A percentile compares a stretch with the other conserved stretches of the same genome.
These are phyloP conservation scores for Astrephomene gubernaculifera DNA, from an alignment of 139 green algal genomes.

Conservation along the genomic window DNA sequence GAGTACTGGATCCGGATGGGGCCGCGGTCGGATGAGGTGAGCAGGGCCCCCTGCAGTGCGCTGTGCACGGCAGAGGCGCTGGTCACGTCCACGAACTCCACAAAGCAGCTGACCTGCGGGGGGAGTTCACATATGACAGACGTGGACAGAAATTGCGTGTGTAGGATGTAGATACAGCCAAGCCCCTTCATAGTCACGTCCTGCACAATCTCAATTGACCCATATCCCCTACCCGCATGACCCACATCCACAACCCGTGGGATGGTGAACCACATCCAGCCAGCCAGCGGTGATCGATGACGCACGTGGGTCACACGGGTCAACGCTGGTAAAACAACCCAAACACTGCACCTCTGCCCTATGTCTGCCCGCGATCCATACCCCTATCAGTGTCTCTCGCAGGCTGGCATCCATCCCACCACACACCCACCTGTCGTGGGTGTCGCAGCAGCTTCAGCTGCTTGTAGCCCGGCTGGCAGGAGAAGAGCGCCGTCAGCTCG, in stretches of 20 bases:
- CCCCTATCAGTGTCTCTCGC: neutral
- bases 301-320: neutral
- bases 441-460: constrained; percentile 87
- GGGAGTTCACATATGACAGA: neutral
- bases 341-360: neutral
- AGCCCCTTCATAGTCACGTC: no score
- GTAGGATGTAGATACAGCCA: neutral
- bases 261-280: neutral
- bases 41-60: neutral
- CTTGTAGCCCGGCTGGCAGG: constrained; percentile 63
- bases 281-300: neutral
- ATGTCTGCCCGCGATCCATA: neutral
- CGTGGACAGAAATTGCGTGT: neutral
- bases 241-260: no score
- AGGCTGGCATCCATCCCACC: neutral
- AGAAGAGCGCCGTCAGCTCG: constrained; percentile 62
- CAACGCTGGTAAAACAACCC: neutral
- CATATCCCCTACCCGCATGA: no score
- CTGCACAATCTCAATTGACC: no score
- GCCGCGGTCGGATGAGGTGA: constrained; percentile 69
- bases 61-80: constrained; percentile 70
- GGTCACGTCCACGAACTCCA: constrained; percentile 86
- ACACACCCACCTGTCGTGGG: constrained; percentile 26
- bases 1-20: constrained; percentile 91
- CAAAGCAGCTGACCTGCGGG: constrained; percentile 70